Conservation (phyloP, 1,284 basidiomycete genomes). For the Gastroboletus turbinatus region DNA sequence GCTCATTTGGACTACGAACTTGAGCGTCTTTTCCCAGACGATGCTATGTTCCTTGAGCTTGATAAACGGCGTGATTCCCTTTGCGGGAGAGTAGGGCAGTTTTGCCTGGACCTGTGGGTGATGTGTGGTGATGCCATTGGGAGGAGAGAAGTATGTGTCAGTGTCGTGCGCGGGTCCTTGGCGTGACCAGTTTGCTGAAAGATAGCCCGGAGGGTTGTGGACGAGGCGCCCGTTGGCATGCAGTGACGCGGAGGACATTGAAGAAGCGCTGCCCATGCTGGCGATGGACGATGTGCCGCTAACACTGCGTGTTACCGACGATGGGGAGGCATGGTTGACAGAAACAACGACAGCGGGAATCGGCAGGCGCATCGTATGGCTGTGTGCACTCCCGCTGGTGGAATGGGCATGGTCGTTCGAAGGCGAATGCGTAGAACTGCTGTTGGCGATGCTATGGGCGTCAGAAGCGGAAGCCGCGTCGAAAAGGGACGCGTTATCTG, state of each 20-base stretch:
- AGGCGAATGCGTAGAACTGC: conserved; percentile 25
- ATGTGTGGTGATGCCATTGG: neutral
- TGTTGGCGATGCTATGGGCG: conserved; percentile 28
- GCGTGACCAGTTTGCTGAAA: conserved; percentile 28
- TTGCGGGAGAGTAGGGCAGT: conserved; percentile 38
- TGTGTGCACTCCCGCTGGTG: neutral
- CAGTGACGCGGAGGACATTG: conserved; percentile 17
- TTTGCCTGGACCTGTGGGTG: conserved; percentile 12
- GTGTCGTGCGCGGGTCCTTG: conserved; percentile 10
- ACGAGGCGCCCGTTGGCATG: conserved; percentile 1
- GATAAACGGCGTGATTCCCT: conserved; percentile 57
- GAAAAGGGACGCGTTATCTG: conserved; percentile 30
- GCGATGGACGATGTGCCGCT: conserved; percentile 26
- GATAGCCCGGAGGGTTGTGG: conserved; percentile 17
- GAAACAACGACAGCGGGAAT: conserved; percentile 40
- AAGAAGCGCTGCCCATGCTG: conserved; percentile 19
- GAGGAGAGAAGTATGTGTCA: neutral
- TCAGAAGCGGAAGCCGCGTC: conserved; percentile 32
- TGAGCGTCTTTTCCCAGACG: conserved; percentile 55
- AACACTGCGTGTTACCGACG: conserved; percentile 15
- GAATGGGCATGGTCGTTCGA: conserved; percentile 20
- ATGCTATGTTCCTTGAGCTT: conserved; percentile 61
- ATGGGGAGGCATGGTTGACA: conserved; percentile 16
- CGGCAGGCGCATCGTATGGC: neutral
- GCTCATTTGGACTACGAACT: conserved; percentile 60